Base-by-base conservation (phyloP, 352 stramenopile species). In the Paralagenidium karlingii region DNA sequence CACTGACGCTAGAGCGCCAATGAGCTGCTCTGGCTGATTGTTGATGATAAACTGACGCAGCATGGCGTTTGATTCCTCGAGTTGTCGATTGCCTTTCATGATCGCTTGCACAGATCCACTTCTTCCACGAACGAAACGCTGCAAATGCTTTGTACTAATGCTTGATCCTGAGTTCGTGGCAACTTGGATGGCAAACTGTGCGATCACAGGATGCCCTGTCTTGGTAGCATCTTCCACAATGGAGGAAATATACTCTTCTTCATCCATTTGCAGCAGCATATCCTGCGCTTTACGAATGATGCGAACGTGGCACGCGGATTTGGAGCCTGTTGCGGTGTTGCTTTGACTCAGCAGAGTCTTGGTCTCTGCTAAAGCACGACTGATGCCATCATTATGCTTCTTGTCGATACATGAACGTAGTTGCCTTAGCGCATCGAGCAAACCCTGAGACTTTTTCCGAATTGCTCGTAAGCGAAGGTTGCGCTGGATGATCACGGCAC, bases 401-500 rank as follows among this genome's bases (percentile, higher is more conserved):
- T n/a, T n/a, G n/a, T n/a, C n/a, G n/a, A n/a, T n/a, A n/a, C n/a
- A n/a, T n/a, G n/a, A n/a, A n/a, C n/a, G n/a, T n/a, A n/a, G n/a
- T n/a, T n/a, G n/a, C n/a, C n/a, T n/a, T n/a, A n/a, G n/a, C 11
- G 80, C 54, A 19, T 71, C 63, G 12, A 84, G 27, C 27, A 84
- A 61, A 3, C 60, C 59, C 20, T 61, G 46, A 21, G 67, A 86
- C 40, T 81, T 82, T 38, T 70, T 65, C 8, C 67, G 58, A 31
- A 79, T 82, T 3, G 69, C 68, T 5, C 70, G 64, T 28, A 67
- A 70, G n/a, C 84, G 49, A 51, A 90, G 67, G 25, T 85, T 87
- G 3, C 70, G 65, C 57, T 90, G 73, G 30, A 90, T 84, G 69
- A 90, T 84, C 3, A 68, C 85, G 5, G 76, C 73, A 24, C 69